Conservation (phyloP, 305 asterid genomes). For the Fraxinus baroniana region DNA sequence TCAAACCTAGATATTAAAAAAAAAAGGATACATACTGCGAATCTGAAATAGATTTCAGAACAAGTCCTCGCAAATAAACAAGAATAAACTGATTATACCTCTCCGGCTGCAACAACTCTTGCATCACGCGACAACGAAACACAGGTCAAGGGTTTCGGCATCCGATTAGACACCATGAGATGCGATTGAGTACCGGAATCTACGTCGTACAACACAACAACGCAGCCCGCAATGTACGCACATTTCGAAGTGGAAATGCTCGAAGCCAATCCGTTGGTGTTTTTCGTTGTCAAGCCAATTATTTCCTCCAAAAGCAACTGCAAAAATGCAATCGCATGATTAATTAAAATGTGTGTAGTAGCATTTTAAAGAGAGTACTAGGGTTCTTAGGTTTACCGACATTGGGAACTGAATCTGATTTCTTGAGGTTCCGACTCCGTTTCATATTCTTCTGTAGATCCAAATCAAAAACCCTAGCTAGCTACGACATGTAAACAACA, state of each 20-base stretch:
- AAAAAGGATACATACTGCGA: neutral
- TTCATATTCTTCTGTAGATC: slow-evolving; percentile 38
- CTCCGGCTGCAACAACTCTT: slow-evolving; percentile 62
- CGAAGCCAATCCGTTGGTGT: slow-evolving; percentile 59
- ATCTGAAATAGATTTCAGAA: neutral
- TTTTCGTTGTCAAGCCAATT: slow-evolving; percentile 54
- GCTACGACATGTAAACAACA: neutral
- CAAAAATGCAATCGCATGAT: slow-evolving; percentile 5
- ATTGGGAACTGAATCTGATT: slow-evolving; percentile 36
- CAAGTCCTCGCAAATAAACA: neutral
- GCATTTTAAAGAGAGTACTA: neutral
- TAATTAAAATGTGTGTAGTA: neutral
- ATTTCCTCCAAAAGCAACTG: slow-evolving; percentile 61
- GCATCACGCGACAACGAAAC: slow-evolving; percentile 48
- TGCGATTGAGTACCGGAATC: slow-evolving; percentile 53
- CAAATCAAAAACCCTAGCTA: slow-evolving; percentile 33
- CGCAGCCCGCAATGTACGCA: slow-evolving; percentile 63
- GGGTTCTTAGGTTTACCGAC: slow-evolving; percentile 21
- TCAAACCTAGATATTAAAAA: neutral
- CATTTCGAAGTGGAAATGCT: slow-evolving; percentile 50
- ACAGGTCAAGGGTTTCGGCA: slow-evolving; percentile 55
- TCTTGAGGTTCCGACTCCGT: slow-evolving; percentile 42
- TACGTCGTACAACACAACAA: slow-evolving; percentile 58
- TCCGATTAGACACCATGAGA: slow-evolving; percentile 46
- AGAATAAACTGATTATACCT: slow-evolving; percentile 34